These are phyloP conservation scores for Mycena amicta DNA, from an alignment of 768 basidiomycete genomes.

Conservation along the genomic window DNA sequence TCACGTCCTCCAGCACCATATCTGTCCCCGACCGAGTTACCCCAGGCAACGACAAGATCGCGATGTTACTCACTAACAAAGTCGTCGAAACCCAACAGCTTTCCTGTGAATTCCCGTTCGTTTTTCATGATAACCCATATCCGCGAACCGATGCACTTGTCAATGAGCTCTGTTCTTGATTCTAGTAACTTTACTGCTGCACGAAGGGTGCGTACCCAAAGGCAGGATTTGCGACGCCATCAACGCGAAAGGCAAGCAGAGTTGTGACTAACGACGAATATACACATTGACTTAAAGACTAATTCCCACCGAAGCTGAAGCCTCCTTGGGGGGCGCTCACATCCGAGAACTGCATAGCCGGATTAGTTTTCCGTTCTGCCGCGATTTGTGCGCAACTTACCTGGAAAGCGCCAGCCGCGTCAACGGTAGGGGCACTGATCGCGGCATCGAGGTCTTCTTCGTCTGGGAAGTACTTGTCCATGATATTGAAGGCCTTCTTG, in stretches of 20 bases:
- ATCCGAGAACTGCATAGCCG: constrained; percentile 67
- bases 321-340: constrained; percentile 91
- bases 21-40: constrained; percentile 44
- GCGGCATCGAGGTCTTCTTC: constrained; percentile 92
- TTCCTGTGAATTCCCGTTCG: constrained; percentile 96
- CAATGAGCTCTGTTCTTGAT: constrained; percentile 76
- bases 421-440: constrained; percentile 75
- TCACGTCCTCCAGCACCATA: constrained; percentile 96
- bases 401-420: constrained; percentile 72
- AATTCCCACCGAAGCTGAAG: constrained; percentile 84
- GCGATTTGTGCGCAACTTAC: too few species aligned
- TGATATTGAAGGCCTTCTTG: constrained; percentile 99
- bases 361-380: constrained; percentile 11
- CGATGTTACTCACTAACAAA: constrained; percentile 87
- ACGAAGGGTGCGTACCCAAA: constrained; percentile 55
- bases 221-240: constrained; percentile 96
- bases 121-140: constrained; percentile 99
- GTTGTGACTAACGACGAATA: neutral
- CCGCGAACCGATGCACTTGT: constrained; percentile 93
- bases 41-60: too few species aligned
- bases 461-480: constrained; percentile 98
- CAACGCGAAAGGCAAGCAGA: constrained; percentile 1
- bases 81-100: constrained; percentile 94
- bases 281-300: constrained; percentile 23
- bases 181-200: neutral